Evolutionary conservation across 805 yeast species (phyloP), one percentile per base, ranked within the genome.

Genomic region (Myxozyma neotropica): DNA sequence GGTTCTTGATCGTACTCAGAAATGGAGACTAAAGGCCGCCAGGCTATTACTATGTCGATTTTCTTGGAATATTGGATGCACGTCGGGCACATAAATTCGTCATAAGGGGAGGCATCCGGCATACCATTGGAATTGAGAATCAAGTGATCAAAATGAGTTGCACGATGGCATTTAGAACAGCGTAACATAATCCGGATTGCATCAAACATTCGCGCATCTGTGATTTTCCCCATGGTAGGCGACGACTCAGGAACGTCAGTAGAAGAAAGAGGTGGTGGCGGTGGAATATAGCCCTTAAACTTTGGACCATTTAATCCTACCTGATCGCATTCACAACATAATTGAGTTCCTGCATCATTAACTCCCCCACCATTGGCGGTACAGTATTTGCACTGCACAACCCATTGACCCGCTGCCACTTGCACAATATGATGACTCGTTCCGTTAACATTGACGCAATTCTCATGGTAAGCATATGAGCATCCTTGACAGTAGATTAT

Each of bases 401-500:
- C 48, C 36, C 31, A 44, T 21, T 26, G 38, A 42, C 53, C 49
- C n/a, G 45, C 53, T 3, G 59, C 33, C 5, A 33, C 52, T 26
- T 24, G 53, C 3, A 51, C 45, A 10, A 54, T 10, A 15, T 13
- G 36, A 23, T 36, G 26, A 23, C 33, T 35, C 17, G 44, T 10
- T 1, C n/a, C 19, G 17, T 24, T 8, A 17, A 7, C 15, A 19
- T 39, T 47, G 23, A 24, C 24, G 19, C 65, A 61, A 6, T 17
- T 12, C 5, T 36, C 65, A 29, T 61, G 65, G 26, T 24, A 57
- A 6, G 63, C 46, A 26, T 42, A 57, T 19, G 63, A 58, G 29
- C 65, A 61, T 12, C 65, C 63, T n/a, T 61, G 65, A 29, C 65
- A 61, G 21, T 53, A 47, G 4, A 61, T 17, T 33, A 58, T 19